Conservation (phyloP, 495 filamentous ascomycete genomes). For the Durotheca rogersii region DNA sequence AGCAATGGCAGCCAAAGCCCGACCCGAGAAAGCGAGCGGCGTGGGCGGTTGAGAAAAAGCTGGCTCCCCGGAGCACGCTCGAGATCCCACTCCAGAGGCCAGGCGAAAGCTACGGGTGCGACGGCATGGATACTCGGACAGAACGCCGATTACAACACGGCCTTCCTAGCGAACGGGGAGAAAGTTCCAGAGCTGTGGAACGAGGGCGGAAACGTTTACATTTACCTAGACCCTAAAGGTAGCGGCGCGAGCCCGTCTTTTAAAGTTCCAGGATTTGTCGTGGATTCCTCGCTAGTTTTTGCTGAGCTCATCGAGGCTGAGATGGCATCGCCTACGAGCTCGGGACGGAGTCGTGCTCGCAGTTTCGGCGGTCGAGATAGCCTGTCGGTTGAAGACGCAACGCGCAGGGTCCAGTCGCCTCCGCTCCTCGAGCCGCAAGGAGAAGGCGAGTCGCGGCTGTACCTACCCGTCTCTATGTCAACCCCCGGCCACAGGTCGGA, state of each 20-base stretch:
- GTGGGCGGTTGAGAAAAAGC: constrained; percentile 40
- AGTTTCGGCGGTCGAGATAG: constrained; percentile 44
- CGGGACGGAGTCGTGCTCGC: constrained; percentile 43
- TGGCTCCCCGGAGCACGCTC: constrained; percentile 50
- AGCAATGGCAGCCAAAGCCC: constrained; percentile 41
- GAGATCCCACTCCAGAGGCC: constrained; percentile 42
- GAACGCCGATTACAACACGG: constrained; percentile 63
- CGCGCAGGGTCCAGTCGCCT: constrained; percentile 45
- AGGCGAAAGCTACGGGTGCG: constrained; percentile 25
- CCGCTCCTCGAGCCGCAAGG: constrained; percentile 39
- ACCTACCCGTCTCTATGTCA: constrained; percentile 55
- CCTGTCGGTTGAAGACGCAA: constrained; percentile 43
- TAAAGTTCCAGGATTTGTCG: constrained; percentile 68
- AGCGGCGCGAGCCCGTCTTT: constrained; percentile 72
- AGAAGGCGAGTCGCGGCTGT: constrained; percentile 63
- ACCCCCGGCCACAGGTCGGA: constrained; percentile 47
- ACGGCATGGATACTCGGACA: constrained; percentile 63
- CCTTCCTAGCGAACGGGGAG: constrained; percentile 57
- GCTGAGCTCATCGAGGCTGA: constrained; percentile 67
- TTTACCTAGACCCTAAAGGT: constrained; percentile 76
- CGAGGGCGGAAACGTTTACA: constrained; percentile 73
- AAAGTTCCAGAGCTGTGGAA: constrained; percentile 88
- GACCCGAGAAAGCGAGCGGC: constrained; percentile 29
- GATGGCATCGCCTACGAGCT: constrained; percentile 43
- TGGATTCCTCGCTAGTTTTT: constrained; percentile 69